Percentiles rank a stretch among this genome's conserved stretches.
These are phyloP conservation scores for Melocanna baccifera DNA, from an alignment of 176 grass and related monocot genomes.

Conservation along the genomic window DNA sequence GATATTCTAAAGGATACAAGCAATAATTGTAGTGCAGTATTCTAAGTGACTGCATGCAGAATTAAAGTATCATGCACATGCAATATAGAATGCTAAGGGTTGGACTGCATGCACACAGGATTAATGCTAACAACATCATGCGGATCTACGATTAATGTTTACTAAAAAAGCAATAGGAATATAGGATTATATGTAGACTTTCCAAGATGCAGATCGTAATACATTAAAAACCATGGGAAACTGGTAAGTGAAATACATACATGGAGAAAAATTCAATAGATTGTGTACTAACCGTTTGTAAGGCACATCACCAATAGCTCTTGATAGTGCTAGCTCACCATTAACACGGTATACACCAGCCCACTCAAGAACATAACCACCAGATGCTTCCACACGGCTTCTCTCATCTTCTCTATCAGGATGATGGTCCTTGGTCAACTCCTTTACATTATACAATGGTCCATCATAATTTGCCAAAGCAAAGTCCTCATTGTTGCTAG, in stretches of 20 bases:
- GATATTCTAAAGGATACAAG: no score
- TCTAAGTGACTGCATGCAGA: no score
- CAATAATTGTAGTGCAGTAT: no score
- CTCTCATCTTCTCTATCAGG: constrained; percentile 96
- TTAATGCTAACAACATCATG: no score
- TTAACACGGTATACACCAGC: constrained; percentile 83
- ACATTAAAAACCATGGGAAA: neutral
- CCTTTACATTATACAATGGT: constrained; percentile 59
- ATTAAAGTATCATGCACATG: no score
- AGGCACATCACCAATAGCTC: constrained; percentile 84
- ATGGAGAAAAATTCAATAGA: constrained; percentile 21
- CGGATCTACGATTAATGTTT: neutral
- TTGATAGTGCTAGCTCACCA: constrained; percentile 79
- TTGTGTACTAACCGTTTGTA: constrained; percentile 75
- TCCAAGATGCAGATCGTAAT: neutral
- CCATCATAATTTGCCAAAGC: constrained; percentile 62
- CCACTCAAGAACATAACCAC: constrained; percentile 86
- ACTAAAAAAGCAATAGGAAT: constrained; percentile 23
- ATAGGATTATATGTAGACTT: neutral
- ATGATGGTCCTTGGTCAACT: constrained; percentile 91
- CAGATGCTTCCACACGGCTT: constrained; percentile 80
- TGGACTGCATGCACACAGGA: no score
- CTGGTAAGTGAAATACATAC: neutral
- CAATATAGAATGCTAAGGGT: no score
- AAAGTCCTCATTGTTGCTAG: constrained; percentile 28